Base-by-base conservation (phyloP, 164 flowering plant genomes). In the Kingdonia uniflora region DNA sequence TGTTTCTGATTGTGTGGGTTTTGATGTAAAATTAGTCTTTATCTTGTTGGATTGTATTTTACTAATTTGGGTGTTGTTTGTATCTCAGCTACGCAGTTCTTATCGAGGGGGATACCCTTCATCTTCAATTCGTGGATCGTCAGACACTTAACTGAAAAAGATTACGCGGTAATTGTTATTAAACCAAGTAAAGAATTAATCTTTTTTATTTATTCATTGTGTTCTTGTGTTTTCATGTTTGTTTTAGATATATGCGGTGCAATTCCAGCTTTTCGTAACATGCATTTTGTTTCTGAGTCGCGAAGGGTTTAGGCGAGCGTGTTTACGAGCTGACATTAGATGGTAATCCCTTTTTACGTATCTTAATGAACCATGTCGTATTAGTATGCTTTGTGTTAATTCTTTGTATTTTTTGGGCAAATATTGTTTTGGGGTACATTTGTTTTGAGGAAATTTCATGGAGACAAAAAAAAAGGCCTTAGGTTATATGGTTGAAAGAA, bases 221-320 rank as follows among this genome's bases (percentile, higher is more conserved):
- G 35, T 29, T 4, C 35, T 29, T 3, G 8, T 29, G 4, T 29
- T 40, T 47, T 20, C 51, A n/a, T 38, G 35, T 57, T 2, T 12
- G 20, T 40, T 76, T 76, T 84, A 89, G 99, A 47, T 89, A 45
- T 87, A 79, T 72, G 92, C 95, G 13, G 84, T 94, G 17, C 84
- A 86, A 53, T 94, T 94, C 70, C 90, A 85, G 69, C 88, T 89
- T 45, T 85, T 89, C 55, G 79, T 89, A 64, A 81, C 96, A 1
- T 80, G 85, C 57, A 70, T 94, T 24, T 63, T 94, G 65, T 87
- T 87, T 68, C 80, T 89, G 20, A 94, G 97, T 61, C 86, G 97
- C n/a, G 99, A 94, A 64, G 99, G 99, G 26, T 85, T 89, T 62
- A 81, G 96, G 21, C 74, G 90, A 61, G 99, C 99, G 33, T 94